Conservation (phyloP, 2,329 filamentous ascomycete species). For the Ophiocordyceps sinensis region DNA sequence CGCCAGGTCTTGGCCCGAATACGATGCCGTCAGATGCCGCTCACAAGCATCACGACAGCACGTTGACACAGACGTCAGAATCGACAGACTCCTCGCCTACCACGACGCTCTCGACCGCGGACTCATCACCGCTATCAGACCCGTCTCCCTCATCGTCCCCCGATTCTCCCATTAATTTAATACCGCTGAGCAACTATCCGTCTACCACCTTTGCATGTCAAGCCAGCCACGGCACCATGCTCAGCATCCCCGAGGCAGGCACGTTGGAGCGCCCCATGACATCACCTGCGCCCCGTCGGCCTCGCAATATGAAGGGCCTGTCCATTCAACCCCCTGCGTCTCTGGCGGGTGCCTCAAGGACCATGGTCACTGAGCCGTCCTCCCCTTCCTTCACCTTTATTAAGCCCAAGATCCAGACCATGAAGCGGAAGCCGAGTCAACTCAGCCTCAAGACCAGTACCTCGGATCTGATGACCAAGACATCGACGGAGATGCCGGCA, state of each 20-base stretch:
- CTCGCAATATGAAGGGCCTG: slow-evolving; percentile 73
- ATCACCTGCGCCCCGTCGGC: slow-evolving; percentile 53
- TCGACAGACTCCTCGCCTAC: slow-evolving; percentile 93
- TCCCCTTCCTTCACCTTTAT: slow-evolving; percentile 56
- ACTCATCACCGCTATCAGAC: slow-evolving; percentile 80
- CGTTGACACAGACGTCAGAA: slow-evolving; percentile 63
- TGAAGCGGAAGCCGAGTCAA: slow-evolving; percentile 63
- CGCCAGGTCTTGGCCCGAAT: slow-evolving; percentile 20
- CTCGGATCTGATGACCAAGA: slow-evolving; percentile 34
- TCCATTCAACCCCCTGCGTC: slow-evolving; percentile 55
- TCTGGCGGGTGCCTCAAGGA: slow-evolving; percentile 28
- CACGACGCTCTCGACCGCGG: slow-evolving; percentile 82
- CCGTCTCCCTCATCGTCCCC: slow-evolving; percentile 85
- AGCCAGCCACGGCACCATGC: slow-evolving; percentile 16
- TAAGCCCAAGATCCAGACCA: slow-evolving; percentile 57
- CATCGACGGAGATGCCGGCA: slow-evolving; percentile 37
- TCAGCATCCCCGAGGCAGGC: slow-evolving; percentile 27
- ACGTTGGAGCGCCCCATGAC: slow-evolving; percentile 46
- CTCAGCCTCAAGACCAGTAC: slow-evolving; percentile 63
- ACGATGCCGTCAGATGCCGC: slow-evolving; percentile 30
- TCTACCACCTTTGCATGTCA: slow-evolving; percentile 40
- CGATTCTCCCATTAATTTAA: slow-evolving; percentile 68
- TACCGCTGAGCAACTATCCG: slow-evolving; percentile 55
- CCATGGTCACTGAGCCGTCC: slow-evolving; percentile 48
- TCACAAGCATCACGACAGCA: slow-evolving; percentile 63